A percentile compares a stretch with the other conserved stretches of the same genome.
These are phyloP conservation scores for Glaciozyma martinii DNA, from an alignment of 768 basidiomycete species.

Conservation along the genomic window DNA sequence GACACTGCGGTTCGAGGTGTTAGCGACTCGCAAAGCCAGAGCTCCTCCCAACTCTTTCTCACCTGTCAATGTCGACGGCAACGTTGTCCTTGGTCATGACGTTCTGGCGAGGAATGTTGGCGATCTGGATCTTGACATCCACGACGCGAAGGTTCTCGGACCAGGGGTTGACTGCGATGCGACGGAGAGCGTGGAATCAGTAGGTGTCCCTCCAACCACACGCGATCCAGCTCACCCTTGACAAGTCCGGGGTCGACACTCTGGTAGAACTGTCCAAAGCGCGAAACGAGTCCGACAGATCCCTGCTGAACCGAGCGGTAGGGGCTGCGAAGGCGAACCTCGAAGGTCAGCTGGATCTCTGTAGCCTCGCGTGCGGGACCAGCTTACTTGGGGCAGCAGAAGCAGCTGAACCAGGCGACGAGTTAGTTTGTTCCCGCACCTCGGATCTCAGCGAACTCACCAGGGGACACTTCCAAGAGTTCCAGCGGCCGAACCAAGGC, in stretches of 20 bases:
- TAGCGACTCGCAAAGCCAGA: too few species aligned
- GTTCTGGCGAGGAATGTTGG: slow-evolving; percentile 66
- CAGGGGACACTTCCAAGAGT: slow-evolving; percentile 19
- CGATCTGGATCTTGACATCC: slow-evolving; percentile 94
- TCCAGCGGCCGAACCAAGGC: slow-evolving; percentile 21
- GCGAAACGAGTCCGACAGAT: slow-evolving; percentile 78
- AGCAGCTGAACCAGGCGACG: too few species aligned
- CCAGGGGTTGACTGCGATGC: slow-evolving; percentile 66
- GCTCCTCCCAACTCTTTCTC: not conserved
- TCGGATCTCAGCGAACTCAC: too few species aligned
- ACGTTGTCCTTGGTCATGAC: slow-evolving; percentile 59
- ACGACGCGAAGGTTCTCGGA: slow-evolving; percentile 77
- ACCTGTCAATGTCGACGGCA: slow-evolving; percentile 27
- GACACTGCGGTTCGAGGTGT: not conserved
- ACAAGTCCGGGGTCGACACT: slow-evolving; percentile 49
- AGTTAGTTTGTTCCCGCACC: too few species aligned
- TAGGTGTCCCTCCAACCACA: too few species aligned
- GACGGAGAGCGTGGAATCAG: too few species aligned
- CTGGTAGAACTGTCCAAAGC: slow-evolving; percentile 93
- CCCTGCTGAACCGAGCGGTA: slow-evolving; percentile 68
- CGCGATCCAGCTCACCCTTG: slow-evolving; percentile 38
- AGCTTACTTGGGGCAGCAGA: too few species aligned
- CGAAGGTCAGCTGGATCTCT: too few species aligned
- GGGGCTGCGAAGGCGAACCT: slow-evolving; percentile 40
- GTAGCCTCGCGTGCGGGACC: too few species aligned